phyloP scores from a whole-genome alignment of 768 basidiomycete genomes.

The Phylloporus scabripes region DNA sequence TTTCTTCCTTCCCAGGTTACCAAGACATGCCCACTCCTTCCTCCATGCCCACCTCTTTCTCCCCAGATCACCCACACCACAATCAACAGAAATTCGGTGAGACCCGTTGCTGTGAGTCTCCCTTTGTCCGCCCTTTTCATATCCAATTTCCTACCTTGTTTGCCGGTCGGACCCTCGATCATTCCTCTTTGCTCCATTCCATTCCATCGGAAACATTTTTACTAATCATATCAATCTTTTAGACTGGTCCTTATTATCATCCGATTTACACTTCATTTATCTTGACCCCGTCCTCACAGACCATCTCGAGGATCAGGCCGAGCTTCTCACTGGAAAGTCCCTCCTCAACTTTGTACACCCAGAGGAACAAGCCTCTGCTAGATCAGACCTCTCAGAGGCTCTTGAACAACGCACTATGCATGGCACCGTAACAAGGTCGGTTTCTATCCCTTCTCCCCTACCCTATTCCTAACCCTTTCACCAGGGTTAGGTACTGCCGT shows the following conservation, averaged over 20 bases:
- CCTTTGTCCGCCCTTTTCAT: slow-evolving; percentile 4
- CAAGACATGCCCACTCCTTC: slow-evolving; percentile 28
- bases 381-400: slow-evolving; percentile 67
- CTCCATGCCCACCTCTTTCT: slow-evolving; percentile 23
- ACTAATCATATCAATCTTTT: slow-evolving; percentile 16
- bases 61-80: slow-evolving; percentile 34
- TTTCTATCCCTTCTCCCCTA: slow-evolving; percentile 4
- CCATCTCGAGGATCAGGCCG: slow-evolving; percentile 70
- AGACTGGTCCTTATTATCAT: slow-evolving; percentile 83
- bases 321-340: slow-evolving; percentile 61
- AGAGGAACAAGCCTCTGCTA: slow-evolving; percentile 72
- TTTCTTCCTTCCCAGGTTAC: slow-evolving; percentile 35
- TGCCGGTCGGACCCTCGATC: slow-evolving; percentile 23
- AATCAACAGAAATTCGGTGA: slow-evolving; percentile 56
- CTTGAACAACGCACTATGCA: slow-evolving; percentile 71
- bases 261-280: slow-evolving; percentile 73
- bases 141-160: slow-evolving; percentile 2
- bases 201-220: slow-evolving; percentile 11
- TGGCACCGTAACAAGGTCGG: slow-evolving; percentile 76
- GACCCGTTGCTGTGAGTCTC: slow-evolving; percentile 69
- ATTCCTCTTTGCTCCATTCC: slow-evolving; percentile 7
- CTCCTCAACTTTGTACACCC: slow-evolving; percentile 80
- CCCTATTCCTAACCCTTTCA: slow-evolving; percentile 22
- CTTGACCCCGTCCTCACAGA: slow-evolving; percentile 71
- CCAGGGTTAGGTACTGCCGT: slow-evolving; percentile 74